Evolutionary conservation across 2,329 filamentous ascomycete genomes (phyloP), one percentile per base, ranked within the genome.

Genomic region (Dactylellina cionopaga): DNA sequence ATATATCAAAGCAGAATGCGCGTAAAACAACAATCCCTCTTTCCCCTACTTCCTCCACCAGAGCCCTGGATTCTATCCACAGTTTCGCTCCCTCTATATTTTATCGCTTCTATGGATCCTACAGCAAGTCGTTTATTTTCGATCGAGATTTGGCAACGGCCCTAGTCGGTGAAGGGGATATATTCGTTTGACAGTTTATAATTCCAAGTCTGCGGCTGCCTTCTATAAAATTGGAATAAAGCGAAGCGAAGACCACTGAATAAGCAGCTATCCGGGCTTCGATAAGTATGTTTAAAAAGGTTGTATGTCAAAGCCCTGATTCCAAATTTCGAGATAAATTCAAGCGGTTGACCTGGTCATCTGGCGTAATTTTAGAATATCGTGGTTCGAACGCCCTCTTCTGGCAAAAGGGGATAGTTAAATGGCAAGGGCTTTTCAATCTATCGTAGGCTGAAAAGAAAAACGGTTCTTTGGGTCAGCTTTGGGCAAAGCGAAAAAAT

Each of bases 361-460:
- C 24, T 47, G 56, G 51, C 31, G 65, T 58, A 49, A 63, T 58
- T 62, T 51, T 41, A 56, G 51, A 24, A 41, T 63, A 62, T 56
- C 58, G 65, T 52, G 33, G 43, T 63, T 63, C 13, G 33, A 58
- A 31, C 19, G 13, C 39, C 49, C 17, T 44, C 27, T 55, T 29
- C 29, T 41, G 39, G 37, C 13, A 63, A 60, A 66, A 60, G 46
- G 63, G 60, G 51, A 65, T 52, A 54, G n/a, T n/a, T n/a, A n/a
- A n/a, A 54, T 27, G 35, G 24, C 64, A 49, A 44, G 63, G 63
- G 52, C 10, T 44, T 19, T 63, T 58, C 58, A 63, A 63, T 71
- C 47, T 71, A 71, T 63, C 56, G 55, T 55, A 46, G 56, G 65
- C 65, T 71, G 65, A 71, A 41, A 27, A 46, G n/a, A 39, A 43